Percentiles rank a stretch among this genome's conserved stretches.
Conservation (phyloP, 2,329 filamentous ascomycete genomes). For the Lachnellula subtilissima region DNA sequence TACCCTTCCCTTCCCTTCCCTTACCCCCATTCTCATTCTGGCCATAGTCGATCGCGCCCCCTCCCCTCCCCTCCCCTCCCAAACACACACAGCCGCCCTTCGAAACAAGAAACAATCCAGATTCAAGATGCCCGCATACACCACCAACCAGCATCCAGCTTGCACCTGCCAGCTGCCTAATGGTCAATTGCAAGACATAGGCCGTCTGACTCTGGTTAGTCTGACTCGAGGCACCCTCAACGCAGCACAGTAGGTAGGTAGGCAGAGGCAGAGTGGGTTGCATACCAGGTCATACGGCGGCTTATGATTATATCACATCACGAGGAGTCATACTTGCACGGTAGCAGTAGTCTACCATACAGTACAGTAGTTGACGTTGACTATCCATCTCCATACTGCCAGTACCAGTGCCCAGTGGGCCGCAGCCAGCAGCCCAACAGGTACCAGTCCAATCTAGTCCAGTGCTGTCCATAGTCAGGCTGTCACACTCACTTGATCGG, state of each 20-base stretch:
- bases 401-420: constrained; percentile 1
- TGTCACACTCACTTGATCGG: no score
- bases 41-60: neutral
- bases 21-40: no score
- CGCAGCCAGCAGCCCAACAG: neutral
- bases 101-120: neutral
- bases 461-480: no score
- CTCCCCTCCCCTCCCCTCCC: neutral
- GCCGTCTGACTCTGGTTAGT: neutral
- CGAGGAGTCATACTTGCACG: constrained; percentile 18
- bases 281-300: constrained; percentile 20
- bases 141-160: neutral
- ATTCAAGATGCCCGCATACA: neutral
- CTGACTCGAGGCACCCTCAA: neutral
- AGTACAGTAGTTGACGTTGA: neutral
- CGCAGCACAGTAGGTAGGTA: neutral
- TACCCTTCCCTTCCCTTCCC: no score
- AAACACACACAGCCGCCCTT: neutral
- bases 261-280: constrained; percentile 6
- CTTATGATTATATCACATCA: constrained; percentile 13
- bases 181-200: neutral
- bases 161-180: neutral
- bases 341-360: no score
- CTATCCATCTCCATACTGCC: constrained; percentile 3
- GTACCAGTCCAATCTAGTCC: no score